Evolutionary conservation across 441 rosid species (phyloP).

Genomic region (Kokia cookei): DNA sequence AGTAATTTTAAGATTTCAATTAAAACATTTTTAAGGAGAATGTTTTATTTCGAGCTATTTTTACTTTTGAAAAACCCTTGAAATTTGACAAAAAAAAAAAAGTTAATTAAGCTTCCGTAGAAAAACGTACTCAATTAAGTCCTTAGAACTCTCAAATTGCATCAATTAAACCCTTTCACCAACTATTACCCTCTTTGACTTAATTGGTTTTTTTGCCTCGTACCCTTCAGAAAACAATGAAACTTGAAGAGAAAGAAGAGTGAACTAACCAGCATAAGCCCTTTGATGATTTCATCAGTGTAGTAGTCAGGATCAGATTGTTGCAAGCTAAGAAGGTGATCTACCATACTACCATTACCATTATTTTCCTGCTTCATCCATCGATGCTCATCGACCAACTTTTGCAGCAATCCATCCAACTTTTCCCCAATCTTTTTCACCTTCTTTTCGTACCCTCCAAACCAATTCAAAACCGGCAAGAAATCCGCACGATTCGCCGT

Average conservation of each 20-base stretch:
- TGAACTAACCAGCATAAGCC: neutral
- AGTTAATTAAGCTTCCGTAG: too few relatives aligned
- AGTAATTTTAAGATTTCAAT: too few relatives aligned
- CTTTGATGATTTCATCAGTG: conserved; percentile 9
- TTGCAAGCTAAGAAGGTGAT: conserved; percentile 17
- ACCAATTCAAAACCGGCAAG: conserved; percentile 17
- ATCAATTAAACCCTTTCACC: too few relatives aligned
- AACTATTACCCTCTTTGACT: too few relatives aligned
- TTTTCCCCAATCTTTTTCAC: conserved; percentile 12
- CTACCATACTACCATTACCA: conserved; percentile 4
- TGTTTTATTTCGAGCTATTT: too few relatives aligned
- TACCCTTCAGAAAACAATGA: neutral
- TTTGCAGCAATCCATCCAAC: conserved; percentile 21
- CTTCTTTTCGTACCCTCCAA: conserved; percentile 21
- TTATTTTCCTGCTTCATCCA: conserved; percentile 4
- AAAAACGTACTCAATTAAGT: too few relatives aligned
- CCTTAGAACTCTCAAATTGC: too few relatives aligned
- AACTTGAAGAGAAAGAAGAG: neutral
- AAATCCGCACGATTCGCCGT: conserved; percentile 16
- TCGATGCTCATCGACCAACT: conserved; percentile 21
- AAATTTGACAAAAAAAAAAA: neutral
- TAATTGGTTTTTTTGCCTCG: too few relatives aligned
- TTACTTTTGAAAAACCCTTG: neutral
- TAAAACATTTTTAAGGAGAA: too few relatives aligned
- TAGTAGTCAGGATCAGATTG: conserved; percentile 13